phyloP scores from a whole-genome alignment of 345 rosid species.

The Acer saccharum region DNA sequence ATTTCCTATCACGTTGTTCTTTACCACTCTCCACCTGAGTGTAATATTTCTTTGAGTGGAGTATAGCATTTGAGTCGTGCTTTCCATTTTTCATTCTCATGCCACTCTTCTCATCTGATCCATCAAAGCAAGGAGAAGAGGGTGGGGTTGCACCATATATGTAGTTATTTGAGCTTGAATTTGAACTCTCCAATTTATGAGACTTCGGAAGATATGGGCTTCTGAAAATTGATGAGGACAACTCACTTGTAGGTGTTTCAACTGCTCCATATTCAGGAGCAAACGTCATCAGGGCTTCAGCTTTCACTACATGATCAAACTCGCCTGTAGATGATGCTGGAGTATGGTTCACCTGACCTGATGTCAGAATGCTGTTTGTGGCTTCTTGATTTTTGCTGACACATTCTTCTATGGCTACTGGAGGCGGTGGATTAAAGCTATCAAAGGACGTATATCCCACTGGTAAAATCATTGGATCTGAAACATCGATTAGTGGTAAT shows the following conservation, averaged over 20 bases:
- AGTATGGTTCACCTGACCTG: constrained; percentile 50
- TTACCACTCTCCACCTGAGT: constrained; percentile 65
- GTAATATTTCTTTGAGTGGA: constrained; percentile 58
- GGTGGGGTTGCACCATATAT: constrained; percentile 88
- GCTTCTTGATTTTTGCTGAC: constrained; percentile 73
- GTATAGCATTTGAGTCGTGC: constrained; percentile 37
- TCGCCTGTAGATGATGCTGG: constrained; percentile 56
- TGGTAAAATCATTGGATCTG: constrained; percentile 81
- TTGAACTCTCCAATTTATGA: constrained; percentile 63
- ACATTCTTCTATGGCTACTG: constrained; percentile 57
- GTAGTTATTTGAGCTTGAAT: constrained; percentile 68
- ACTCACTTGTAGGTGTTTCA: constrained; percentile 69
- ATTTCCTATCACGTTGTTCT: constrained; percentile 48
- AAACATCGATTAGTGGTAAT: constrained; percentile 68
- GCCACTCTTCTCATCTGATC: constrained; percentile 62
- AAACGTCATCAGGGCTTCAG: constrained; percentile 94
- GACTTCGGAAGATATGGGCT: constrained; percentile 89
- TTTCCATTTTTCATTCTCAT: constrained; percentile 52
- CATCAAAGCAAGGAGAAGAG: constrained; percentile 58
- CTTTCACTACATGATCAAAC: constrained; percentile 92
- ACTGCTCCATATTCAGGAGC: constrained; percentile 98
- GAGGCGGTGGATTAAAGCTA: constrained; percentile 67
- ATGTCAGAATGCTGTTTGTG: constrained; percentile 42
- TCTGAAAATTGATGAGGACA: constrained; percentile 65
- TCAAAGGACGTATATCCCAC: constrained; percentile 81